Conservation (phyloP, 257 asterid genomes). For the Solanum sejunctum region DNA sequence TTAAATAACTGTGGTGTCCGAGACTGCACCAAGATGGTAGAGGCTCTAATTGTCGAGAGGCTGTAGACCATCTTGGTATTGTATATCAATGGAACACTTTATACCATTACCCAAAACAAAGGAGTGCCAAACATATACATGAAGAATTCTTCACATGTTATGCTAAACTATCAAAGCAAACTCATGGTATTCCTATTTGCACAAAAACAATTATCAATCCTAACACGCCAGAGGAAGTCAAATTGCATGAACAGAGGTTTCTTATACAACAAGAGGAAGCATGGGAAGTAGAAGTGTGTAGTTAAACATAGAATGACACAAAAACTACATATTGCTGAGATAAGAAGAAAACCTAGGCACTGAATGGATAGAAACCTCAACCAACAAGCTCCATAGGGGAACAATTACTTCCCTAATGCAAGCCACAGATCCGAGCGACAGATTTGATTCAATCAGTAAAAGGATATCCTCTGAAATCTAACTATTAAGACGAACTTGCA, state of each 20-base stretch:
- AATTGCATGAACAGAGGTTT: background rate
- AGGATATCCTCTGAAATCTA: background rate
- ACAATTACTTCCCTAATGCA: background rate
- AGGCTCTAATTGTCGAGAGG: background rate
- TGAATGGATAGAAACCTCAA: background rate
- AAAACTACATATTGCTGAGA: background rate
- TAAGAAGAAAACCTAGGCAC: background rate
- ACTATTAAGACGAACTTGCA: background rate
- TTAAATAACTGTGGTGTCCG: background rate
- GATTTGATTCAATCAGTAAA: background rate
- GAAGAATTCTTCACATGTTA: background rate
- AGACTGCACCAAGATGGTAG: background rate
- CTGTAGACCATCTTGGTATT: background rate
- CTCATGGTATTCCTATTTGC: background rate
- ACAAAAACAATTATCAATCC: background rate
- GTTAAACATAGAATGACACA: background rate
- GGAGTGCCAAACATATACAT: background rate
- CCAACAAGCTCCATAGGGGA: background rate
- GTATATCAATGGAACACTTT: background rate
- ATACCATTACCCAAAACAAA: background rate
- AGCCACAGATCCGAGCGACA: background rate
- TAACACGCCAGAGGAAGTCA: background rate
- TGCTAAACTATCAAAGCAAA: background rate
- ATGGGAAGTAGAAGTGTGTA: background rate
- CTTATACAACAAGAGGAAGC: background rate